Evolutionary conservation across 2,329 filamentous ascomycete genomes (phyloP).

Genomic region (Fusarium ramigenum): DNA sequence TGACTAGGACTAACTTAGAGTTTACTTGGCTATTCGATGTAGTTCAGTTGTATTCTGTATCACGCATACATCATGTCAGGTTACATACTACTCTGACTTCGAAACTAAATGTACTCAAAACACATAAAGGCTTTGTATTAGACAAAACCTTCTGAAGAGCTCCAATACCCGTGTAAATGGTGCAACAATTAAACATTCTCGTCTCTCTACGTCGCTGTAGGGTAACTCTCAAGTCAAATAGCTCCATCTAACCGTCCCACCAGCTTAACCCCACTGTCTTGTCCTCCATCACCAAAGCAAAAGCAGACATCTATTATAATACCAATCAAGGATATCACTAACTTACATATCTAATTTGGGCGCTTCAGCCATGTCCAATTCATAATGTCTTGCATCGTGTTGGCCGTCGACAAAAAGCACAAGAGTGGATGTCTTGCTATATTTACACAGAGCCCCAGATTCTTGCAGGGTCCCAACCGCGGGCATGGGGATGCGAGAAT

Average conservation of each 20-base stretch:
- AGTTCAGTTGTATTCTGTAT: too few relatives aligned
- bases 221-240: neutral
- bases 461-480: slow-evolving; percentile 15
- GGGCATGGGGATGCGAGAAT: slow-evolving; percentile 22
- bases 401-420: neutral
- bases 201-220: neutral
- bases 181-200: neutral
- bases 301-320: neutral
- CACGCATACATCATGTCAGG: neutral
- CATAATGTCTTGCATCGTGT: slow-evolving; percentile 11
- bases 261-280: neutral
- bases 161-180: rapidly evolving
- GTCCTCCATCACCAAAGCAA: neutral
- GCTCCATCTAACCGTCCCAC: neutral
- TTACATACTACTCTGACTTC: neutral
- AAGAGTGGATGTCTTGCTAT: slow-evolving; percentile 26
- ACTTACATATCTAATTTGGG: neutral
- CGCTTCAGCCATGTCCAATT: neutral
- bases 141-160: rapidly evolving
- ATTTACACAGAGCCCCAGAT: slow-evolving; percentile 22
- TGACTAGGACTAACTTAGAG: rapidly evolving
- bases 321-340: neutral
- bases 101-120: rapidly evolving
- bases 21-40: rapidly evolving
- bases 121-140: rapidly evolving